Evolutionary conservation across 1,139 yeast genomes (phyloP).

Genomic region (Saccharomyces hybrid): DNA sequence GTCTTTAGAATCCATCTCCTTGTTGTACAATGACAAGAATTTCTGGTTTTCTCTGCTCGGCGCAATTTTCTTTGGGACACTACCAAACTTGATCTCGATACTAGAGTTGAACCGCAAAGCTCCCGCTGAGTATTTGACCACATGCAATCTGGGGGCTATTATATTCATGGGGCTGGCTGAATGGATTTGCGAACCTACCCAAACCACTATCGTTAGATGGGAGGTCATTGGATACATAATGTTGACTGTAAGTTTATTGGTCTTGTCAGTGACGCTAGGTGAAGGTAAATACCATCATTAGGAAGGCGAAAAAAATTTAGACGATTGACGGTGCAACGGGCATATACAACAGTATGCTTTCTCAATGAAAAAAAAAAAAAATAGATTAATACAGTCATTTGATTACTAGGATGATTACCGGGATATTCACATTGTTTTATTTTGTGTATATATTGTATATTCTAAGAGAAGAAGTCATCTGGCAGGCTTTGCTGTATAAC

Average conservation of each 20-base stretch:
- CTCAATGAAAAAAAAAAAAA: not conserved
- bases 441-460: not conserved
- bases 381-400: too few species aligned
- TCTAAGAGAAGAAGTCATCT: not conserved
- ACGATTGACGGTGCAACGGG: not conserved
- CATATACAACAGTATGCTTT: not conserved
- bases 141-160: slow-evolving; percentile 23
- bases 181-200: slow-evolving; percentile 26
- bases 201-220: slow-evolving; percentile 28
- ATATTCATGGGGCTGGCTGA: slow-evolving; percentile 28
- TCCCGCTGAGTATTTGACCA: slow-evolving; percentile 23
- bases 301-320: not conserved
- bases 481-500: not conserved
- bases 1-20: slow-evolving; percentile 11
- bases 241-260: slow-evolving; percentile 22
- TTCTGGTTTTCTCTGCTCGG: slow-evolving; percentile 21
- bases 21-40: slow-evolving; percentile 15
- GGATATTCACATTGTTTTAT: not conserved
- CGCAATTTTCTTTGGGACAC: slow-evolving; percentile 21
- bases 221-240: slow-evolving; percentile 28
- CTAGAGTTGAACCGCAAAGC: slow-evolving; percentile 18
- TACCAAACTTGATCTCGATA: slow-evolving; percentile 19
- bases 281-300: slow-evolving; percentile 3
- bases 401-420: not conserved
- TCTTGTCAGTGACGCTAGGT: slow-evolving; percentile 15